Evolutionary conservation across 352 stramenopile genomes (phyloP).

Genomic region (Phytophthora pisi): DNA sequence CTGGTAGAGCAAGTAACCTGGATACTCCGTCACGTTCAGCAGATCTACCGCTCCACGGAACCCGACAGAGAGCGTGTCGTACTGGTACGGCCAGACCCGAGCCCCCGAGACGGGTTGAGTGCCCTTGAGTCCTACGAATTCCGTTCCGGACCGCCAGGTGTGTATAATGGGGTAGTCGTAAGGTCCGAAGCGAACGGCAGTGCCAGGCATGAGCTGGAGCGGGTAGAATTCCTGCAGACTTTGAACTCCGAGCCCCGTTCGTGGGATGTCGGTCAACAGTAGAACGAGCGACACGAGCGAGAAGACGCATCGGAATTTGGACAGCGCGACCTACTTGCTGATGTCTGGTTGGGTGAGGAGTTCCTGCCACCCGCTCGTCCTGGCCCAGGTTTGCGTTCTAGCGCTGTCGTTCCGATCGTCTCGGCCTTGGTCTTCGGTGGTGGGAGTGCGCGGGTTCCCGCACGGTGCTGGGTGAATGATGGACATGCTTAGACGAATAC

Average conservation of each 20-base stretch:
- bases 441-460: not conserved
- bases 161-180: slow-evolving; percentile 54
- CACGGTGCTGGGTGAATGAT: not conserved
- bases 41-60: slow-evolving; percentile 32
- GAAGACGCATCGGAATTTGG: slow-evolving; percentile 37
- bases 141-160: slow-evolving; percentile 12
- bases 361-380: slow-evolving; percentile 12
- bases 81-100: slow-evolving; percentile 43
- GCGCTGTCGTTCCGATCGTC: slow-evolving; percentile 1
- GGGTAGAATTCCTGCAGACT: slow-evolving; percentile 35
- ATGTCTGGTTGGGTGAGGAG: slow-evolving; percentile 35
- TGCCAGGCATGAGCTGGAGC: slow-evolving; percentile 27
- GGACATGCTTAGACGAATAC: not conserved
- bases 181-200: slow-evolving; percentile 45
- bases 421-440: not conserved
- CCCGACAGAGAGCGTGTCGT: slow-evolving; percentile 40
- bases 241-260: slow-evolving; percentile 44
- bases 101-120: slow-evolving; percentile 11
- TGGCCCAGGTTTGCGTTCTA: not conserved
- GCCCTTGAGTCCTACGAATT: slow-evolving; percentile 29
- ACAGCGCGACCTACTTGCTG: slow-evolving; percentile 30
- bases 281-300: slow-evolving; percentile 46
- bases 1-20: slow-evolving; percentile 38
- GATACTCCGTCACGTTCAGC: slow-evolving; percentile 36
- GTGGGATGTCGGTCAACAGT: slow-evolving; percentile 56